Evolutionary conservation across 805 yeast genomes (phyloP), one percentile per base, ranked within the genome.

Genomic region (Geotrichum ghanense): DNA sequence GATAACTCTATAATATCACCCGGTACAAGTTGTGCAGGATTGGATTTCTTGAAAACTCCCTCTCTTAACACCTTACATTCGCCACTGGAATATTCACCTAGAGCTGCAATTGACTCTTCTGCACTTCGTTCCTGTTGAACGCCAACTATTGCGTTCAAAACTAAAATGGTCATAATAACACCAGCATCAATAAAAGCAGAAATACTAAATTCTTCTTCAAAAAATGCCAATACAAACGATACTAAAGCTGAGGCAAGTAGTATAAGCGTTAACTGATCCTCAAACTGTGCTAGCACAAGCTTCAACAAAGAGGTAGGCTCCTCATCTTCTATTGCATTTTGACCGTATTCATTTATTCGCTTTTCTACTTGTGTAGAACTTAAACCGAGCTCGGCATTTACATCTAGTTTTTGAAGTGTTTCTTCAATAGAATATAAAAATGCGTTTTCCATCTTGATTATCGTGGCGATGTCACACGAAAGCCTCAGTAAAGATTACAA

Each of bases 71-170:
- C 74, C 61, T 88, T 89, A 35, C 96, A 92, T 62, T 82, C 87
- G 19, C 90, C 95, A 2, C 97, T 96, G 3, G 89, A 95, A 54
- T 90, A 73, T 59, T 83, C 82, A 60, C 83, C 87, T 49, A 90
- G 73, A 0, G 97, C 97, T 61, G 88, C 92, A 50, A 90, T 69
- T 3, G 95, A 85, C 68, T 90, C 83, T 60, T 90, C 98, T 2
- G 95, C 85, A 57, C 97, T 74, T 58, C 85, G 85, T 64, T 90
- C 98, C 66, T 90, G 98, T 27, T 90, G 86, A 64, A 90, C 90
- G 0, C 98, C 98, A 27, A 90, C 97, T 1, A 89, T 76, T 6
- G 90, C 96, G 31, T 2, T 54, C 64, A 90, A 96, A 53, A 90
- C 88, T 43, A 84, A 56, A 45, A 90, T 85, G 2, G 97, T 95